Evolutionary conservation across 2,329 filamentous ascomycete genomes (phyloP), one percentile per base, ranked within the genome.

Genomic region (Sordariomycetes sp.): DNA sequence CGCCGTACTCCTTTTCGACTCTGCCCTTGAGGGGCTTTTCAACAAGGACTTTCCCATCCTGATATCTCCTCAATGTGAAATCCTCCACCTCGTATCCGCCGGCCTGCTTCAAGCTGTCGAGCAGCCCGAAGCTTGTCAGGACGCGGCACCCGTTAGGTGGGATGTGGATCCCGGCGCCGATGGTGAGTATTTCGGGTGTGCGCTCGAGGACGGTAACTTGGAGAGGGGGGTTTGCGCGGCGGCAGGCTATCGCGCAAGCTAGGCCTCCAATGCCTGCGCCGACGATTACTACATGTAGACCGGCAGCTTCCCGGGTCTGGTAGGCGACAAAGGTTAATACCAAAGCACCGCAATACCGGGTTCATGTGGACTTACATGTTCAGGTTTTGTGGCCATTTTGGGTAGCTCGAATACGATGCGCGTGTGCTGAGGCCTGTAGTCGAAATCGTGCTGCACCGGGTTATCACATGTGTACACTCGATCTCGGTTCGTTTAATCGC

Each of bases 151-250:
- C 58, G 40, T 59, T 59, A 3, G 58, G 58, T 25, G 58, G 58
- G 28, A 59, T 59, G 43, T 59, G 58, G 32, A 59, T 59, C 18
- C 58, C 58, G 4, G 58, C 58, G 16, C 58, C 58, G 34, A 59
- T 34, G n/a, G 40, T 55, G 28, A 59, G 48, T 22, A 59, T 56
- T 51, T 59, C 53, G 1, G 58, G 53, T 20, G 53, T 40, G 24
- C 25, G 20, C 34, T 59, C 58, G 25, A 59, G 24, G 12, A 59
- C 53, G 7, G 53, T 59, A 7, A 59, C 58, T 16, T 59, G 46
- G n/a, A 59, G 53, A 7, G 58, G 58, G 2, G 53, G 25, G 18
- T 55, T 25, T 11, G 58, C 46, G 11, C 53, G 58, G 46, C 58
- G 53, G 24, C 53, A 56, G 14, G 58, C 58, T 7, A 59, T 59